These are phyloP conservation scores for Thermoascus crustaceus DNA, from an alignment of 2,329 filamentous ascomycete species.

Conservation along the genomic window DNA sequence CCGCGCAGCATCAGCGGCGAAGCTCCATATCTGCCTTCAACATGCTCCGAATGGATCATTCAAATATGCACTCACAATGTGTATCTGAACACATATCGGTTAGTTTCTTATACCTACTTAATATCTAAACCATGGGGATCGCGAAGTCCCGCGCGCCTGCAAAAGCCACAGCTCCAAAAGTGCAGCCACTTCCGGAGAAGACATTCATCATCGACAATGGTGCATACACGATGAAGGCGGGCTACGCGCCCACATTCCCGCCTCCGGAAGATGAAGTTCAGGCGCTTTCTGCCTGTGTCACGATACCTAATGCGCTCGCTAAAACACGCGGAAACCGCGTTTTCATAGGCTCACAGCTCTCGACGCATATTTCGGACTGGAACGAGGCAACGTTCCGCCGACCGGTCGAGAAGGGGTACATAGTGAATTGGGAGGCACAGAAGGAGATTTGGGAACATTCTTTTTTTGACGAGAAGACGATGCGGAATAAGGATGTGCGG, in stretches of 20 bases:
- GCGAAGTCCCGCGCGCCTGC: slow-evolving; percentile 29
- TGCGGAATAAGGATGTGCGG: slow-evolving; percentile 38
- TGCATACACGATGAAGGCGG: slow-evolving; percentile 83
- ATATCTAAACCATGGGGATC: slow-evolving; percentile 19
- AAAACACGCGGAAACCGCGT: slow-evolving; percentile 70
- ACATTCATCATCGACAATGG: slow-evolving; percentile 93
- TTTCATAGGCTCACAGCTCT: slow-evolving; percentile 70
- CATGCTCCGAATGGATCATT: too few species aligned
- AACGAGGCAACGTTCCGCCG: slow-evolving; percentile 79
- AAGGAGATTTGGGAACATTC: slow-evolving; percentile 92
- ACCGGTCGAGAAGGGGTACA: slow-evolving; percentile 86
- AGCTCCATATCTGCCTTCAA: too few species aligned
- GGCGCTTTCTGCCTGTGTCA: slow-evolving; percentile 44
- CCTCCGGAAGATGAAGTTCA: slow-evolving; percentile 32
- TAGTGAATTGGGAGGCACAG: slow-evolving; percentile 95
- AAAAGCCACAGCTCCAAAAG: slow-evolving; percentile 47
- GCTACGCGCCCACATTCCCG: slow-evolving; percentile 49
- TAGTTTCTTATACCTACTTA: not conserved
- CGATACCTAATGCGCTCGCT: slow-evolving; percentile 83
- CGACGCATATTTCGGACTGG: slow-evolving; percentile 70
- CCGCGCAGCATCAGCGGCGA: too few species aligned
- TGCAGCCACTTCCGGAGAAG: slow-evolving; percentile 46
- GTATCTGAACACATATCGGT: too few species aligned
- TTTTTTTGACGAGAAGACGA: slow-evolving; percentile 64
- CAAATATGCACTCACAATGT: too few species aligned